Evolutionary conservation across 768 basidiomycete genomes (phyloP).

Genomic region (Hysterangium stoloniferum): DNA sequence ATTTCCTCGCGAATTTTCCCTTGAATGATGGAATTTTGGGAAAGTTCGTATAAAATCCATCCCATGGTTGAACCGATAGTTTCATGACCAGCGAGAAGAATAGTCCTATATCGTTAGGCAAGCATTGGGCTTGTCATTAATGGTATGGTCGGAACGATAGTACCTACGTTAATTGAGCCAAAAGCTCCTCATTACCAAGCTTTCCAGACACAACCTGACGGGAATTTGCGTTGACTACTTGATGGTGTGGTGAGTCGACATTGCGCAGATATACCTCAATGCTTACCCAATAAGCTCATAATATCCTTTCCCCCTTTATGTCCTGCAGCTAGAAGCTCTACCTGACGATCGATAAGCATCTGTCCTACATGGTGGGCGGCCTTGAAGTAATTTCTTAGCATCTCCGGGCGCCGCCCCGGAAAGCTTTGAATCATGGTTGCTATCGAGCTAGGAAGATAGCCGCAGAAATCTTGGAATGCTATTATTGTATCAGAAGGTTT

Average conservation of each 20-base stretch:
- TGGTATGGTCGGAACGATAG: not conserved
- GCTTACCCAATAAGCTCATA: conserved; percentile 47
- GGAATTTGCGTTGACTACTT: conserved; percentile 45
- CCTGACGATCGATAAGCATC: conserved; percentile 40
- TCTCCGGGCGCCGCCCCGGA: no score
- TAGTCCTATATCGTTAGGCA: not conserved
- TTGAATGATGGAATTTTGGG: conserved; percentile 51
- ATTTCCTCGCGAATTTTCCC: conserved; percentile 55
- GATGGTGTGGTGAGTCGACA: not conserved
- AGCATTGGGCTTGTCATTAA: not conserved
- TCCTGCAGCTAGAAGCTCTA: conserved; percentile 39
- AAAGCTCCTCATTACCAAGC: conserved; percentile 41
- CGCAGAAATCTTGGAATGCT: conserved; percentile 36
- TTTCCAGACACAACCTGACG: conserved; percentile 35
- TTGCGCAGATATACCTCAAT: not conserved
- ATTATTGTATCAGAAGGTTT: conserved; percentile 39
- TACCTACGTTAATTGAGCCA: conserved; percentile 37
- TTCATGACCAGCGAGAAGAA: conserved; percentile 39
- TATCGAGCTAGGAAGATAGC: conserved; percentile 36
- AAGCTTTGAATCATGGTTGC: conserved; percentile 35
- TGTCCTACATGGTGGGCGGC: conserved; percentile 31
- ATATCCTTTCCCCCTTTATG: conserved; percentile 35
- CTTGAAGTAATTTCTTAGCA: conserved; percentile 15
- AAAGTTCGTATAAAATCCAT: conserved; percentile 60
- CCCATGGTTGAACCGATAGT: conserved; percentile 50